A percentile compares a stretch with the other conserved stretches of the same genome.
Conservation (phyloP, 2,329 filamentous ascomycete species). For the Nannizziopsis arthrosporioides region DNA sequence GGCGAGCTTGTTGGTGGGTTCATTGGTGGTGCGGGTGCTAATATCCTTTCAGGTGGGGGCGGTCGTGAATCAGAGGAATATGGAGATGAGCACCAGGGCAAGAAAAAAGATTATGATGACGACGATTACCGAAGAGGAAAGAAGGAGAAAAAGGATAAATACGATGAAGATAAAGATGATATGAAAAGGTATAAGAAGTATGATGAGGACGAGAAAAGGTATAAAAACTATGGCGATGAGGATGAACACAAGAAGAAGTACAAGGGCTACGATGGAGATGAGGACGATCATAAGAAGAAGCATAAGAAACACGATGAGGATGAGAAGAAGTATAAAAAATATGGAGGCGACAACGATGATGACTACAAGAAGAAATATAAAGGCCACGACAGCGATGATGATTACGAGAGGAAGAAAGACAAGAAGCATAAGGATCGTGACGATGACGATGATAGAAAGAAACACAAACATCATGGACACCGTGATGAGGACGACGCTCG, state of each 20-base stretch:
- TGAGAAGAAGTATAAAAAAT: neutral
- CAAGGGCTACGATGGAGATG: constrained; percentile 3
- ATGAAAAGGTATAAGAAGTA: constrained; percentile 1
- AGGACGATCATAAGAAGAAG: constrained; percentile 14
- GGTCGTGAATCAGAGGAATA: constrained; percentile 30
- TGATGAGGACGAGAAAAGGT: neutral
- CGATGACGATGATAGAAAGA: constrained; percentile 16
- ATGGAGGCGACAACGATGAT: neutral
- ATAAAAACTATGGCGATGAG: neutral
- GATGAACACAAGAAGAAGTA: constrained; percentile 9
- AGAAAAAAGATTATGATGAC: constrained; percentile 4
- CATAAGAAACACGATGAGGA: constrained; percentile 3
- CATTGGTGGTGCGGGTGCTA: constrained; percentile 41
- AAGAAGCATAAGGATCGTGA: constrained; percentile 4
- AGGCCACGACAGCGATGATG: constrained; percentile 4
- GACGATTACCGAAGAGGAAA: neutral
- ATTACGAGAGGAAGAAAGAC: constrained; percentile 10
- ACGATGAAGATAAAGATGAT: neutral
- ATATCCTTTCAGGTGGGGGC: constrained; percentile 49
- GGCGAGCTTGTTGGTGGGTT: constrained; percentile 60
- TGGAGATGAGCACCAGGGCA: constrained; percentile 12
- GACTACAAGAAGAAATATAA: constrained; percentile 1
- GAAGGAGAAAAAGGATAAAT: constrained; percentile 7
- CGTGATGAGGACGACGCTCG: constrained; percentile 4
- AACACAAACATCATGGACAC: neutral